These are phyloP conservation scores for Simplicillium sp. DNA, from an alignment of 2,329 filamentous ascomycete species.

Conservation along the genomic window DNA sequence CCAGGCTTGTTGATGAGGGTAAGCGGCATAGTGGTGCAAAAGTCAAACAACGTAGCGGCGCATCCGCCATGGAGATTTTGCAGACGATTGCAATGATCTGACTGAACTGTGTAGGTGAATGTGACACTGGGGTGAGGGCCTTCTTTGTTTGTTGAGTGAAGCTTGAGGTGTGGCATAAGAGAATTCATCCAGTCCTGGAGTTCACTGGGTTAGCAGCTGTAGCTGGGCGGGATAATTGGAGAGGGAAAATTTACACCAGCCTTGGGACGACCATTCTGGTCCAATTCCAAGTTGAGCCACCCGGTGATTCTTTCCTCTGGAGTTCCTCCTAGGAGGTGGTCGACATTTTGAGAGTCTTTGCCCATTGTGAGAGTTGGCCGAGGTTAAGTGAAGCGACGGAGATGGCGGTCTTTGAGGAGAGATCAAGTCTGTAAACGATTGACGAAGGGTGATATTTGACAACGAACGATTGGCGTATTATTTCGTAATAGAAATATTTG, in stretches of 20 bases:
- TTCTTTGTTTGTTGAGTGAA: slow-evolving; percentile 25
- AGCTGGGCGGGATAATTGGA: too few species aligned
- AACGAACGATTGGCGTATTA: too few species aligned
- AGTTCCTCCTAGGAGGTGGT: neutral
- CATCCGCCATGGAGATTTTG: slow-evolving; percentile 53
- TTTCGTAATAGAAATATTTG: too few species aligned
- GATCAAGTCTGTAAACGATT: too few species aligned
- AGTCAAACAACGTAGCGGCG: slow-evolving; percentile 58
- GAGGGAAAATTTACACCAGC: slow-evolving; percentile 17
- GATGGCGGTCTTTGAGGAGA: neutral
- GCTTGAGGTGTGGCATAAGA: slow-evolving; percentile 29
- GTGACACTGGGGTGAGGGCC: slow-evolving; percentile 27
- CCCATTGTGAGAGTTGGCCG: neutral
- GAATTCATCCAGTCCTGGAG: slow-evolving; percentile 33
- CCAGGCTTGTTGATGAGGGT: slow-evolving; percentile 46
- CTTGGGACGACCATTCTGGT: slow-evolving; percentile 17
- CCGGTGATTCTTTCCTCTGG: slow-evolving; percentile 18
- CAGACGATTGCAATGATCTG: slow-evolving; percentile 41
- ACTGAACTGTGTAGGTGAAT: slow-evolving; percentile 40
- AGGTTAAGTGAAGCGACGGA: neutral
- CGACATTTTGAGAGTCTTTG: neutral
- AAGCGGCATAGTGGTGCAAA: slow-evolving; percentile 51
- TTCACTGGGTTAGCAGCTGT: neutral
- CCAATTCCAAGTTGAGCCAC: slow-evolving; percentile 19
- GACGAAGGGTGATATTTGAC: too few species aligned